Evolutionary conservation across 352 stramenopile species (phyloP).

Genomic region (Globisporangium spiculum): DNA sequence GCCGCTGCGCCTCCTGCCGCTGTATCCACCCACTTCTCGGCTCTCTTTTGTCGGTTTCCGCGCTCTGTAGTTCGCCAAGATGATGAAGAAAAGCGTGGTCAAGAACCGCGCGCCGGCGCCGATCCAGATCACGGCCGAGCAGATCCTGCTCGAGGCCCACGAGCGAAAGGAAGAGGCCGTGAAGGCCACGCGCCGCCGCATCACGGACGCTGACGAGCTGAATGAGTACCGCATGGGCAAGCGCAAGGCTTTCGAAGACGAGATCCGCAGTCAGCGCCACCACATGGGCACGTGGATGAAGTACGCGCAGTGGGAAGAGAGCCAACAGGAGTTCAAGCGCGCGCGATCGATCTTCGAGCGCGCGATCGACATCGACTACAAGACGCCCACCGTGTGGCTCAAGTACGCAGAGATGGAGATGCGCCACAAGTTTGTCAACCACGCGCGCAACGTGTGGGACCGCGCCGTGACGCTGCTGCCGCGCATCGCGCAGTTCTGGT

Average conservation of each 20-base stretch:
- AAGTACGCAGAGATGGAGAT: conserved; percentile 99
- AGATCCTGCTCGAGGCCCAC: conserved; percentile 95
- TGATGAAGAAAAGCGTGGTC: conserved; percentile 88
- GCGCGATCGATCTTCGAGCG: conserved; percentile 97
- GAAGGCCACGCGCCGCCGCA: conserved; percentile 73
- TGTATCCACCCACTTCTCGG: neutral
- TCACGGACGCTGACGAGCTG: conserved; percentile 91
- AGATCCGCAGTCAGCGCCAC: conserved; percentile 94
- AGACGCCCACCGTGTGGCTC: conserved; percentile 94
- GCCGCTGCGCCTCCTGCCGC: neutral
- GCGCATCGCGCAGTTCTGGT: conserved; percentile 98
- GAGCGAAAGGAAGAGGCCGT: conserved; percentile 83
- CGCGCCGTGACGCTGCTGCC: conserved; percentile 94
- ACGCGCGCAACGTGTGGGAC: conserved; percentile 96
- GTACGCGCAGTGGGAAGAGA: conserved; percentile 98
- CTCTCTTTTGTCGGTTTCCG: neutral
- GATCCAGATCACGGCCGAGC: conserved; percentile 99
- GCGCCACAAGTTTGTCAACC: conserved; percentile 99
- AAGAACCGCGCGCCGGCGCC: conserved; percentile 98
- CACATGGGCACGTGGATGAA: conserved; percentile 98
- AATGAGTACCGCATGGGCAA: conserved; percentile 92
- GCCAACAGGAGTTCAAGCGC: conserved; percentile 97
- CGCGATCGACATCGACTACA: conserved; percentile 97
- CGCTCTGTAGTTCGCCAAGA: conserved; percentile 17
- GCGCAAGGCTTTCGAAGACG: conserved; percentile 93